Evolutionary conservation across 2,329 filamentous ascomycete species (phyloP).

Genomic region (Phialocephala subalpina): DNA sequence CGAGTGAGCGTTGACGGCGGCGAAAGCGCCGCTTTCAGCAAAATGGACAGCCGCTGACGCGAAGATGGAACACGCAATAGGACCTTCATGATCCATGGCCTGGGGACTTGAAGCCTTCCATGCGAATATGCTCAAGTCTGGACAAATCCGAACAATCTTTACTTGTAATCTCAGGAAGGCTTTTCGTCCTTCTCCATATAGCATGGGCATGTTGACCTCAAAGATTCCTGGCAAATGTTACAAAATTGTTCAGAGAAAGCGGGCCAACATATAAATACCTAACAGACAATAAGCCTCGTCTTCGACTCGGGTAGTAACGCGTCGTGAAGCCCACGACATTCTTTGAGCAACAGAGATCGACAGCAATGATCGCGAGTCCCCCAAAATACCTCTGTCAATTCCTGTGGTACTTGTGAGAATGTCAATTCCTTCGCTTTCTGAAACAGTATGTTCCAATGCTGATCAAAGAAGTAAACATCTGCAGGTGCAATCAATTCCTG

Average conservation of each 20-base stretch:
- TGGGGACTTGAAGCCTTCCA: background rate
- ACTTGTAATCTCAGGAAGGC: background rate
- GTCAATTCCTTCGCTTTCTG: background rate
- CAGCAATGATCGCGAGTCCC: background rate
- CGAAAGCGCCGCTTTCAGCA: background rate
- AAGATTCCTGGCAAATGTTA: background rate
- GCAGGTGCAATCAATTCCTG: background rate
- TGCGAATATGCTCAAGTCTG: background rate
- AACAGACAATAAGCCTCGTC: background rate
- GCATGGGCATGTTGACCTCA: background rate
- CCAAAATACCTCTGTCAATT: background rate
- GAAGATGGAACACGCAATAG: background rate
- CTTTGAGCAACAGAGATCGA: background rate
- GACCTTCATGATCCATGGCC: background rate
- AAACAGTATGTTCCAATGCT: background rate
- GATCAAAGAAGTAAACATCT: background rate
- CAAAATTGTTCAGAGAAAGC: background rate
- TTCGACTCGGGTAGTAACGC: background rate
- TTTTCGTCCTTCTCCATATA: background rate
- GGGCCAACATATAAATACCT: background rate
- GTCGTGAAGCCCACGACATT: background rate
- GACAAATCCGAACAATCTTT: background rate
- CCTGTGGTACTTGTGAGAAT: background rate
- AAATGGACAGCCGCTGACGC: background rate
- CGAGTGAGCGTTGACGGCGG: background rate